Evolutionary conservation across 1,284 basidiomycete species (phyloP).

Genomic region (Veloporphyrellus conicus): DNA sequence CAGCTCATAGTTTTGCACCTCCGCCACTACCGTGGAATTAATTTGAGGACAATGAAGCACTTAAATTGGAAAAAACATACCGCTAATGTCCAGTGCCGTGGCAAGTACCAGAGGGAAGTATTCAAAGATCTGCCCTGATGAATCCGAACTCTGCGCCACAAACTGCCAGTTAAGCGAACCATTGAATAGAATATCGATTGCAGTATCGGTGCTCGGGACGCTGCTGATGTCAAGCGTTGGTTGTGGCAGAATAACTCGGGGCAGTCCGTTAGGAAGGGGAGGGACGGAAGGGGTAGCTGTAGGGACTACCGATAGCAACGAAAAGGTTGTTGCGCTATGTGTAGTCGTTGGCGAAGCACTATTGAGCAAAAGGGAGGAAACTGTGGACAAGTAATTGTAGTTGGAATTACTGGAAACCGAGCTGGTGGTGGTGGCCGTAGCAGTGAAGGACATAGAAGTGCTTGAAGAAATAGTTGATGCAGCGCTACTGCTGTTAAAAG

Average conservation of each 20-base stretch:
- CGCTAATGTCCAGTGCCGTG: slow-evolving; percentile 43
- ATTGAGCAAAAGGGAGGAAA: slow-evolving; percentile 43
- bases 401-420: slow-evolving; percentile 21
- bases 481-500: slow-evolving; percentile 1
- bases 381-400: slow-evolving; percentile 38
- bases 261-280: slow-evolving; percentile 56
- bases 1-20: slow-evolving; percentile 56
- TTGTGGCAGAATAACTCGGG: slow-evolving; percentile 56
- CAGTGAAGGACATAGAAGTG: slow-evolving; percentile 16
- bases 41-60: slow-evolving; percentile 13
- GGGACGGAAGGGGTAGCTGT: slow-evolving; percentile 35
- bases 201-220: slow-evolving; percentile 38
- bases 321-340: slow-evolving; percentile 42
- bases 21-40: slow-evolving; percentile 22
- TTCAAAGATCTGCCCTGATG: slow-evolving; percentile 61
- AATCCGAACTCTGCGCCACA: slow-evolving; percentile 46
- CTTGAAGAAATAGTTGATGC: slow-evolving; percentile 1
- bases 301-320: slow-evolving; percentile 22
- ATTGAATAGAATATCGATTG: slow-evolving; percentile 60
- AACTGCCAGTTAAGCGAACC: slow-evolving; percentile 57
- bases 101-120: slow-evolving; percentile 51
- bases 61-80: slow-evolving; percentile 35
- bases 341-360: slow-evolving; percentile 27
- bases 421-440: slow-evolving; percentile 15
- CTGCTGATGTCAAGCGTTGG: slow-evolving; percentile 26